phyloP scores from a whole-genome alignment of 768 basidiomycete genomes.

The Kwoniella europaea region DNA sequence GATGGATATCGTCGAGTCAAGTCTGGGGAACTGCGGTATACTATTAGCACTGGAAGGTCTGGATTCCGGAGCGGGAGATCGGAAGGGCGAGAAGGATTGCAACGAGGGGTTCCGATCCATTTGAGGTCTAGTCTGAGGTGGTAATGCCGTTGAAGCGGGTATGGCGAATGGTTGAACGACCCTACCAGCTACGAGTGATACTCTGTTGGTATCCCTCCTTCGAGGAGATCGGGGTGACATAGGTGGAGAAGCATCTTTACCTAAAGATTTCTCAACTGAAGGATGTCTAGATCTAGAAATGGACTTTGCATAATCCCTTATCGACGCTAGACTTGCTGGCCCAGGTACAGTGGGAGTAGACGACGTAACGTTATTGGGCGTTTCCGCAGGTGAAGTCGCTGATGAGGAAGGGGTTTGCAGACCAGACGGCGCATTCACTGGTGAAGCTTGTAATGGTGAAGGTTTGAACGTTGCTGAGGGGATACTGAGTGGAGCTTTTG shows the following conservation, averaged over 20 bases:
- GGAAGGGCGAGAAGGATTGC: constrained; percentile 55
- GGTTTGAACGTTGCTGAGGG: constrained; percentile 45
- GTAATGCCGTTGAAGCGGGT: constrained; percentile 49
- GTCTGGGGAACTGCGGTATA: constrained; percentile 32
- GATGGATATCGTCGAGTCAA: constrained; percentile 51
- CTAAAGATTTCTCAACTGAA: constrained; percentile 18
- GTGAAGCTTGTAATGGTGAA: constrained; percentile 44
- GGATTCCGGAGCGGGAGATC: constrained; percentile 30
- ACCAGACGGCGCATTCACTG: constrained; percentile 22
- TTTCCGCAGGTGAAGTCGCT: constrained; percentile 25
- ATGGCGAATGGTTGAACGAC: constrained; percentile 54
- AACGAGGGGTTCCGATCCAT: constrained; percentile 41
- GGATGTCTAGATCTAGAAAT: constrained; percentile 29
- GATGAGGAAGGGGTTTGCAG: constrained; percentile 22
- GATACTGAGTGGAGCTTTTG: constrained; percentile 7
- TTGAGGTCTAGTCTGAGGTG: constrained; percentile 28
- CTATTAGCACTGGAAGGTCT: constrained; percentile 13
- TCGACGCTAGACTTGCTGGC: constrained; percentile 34
- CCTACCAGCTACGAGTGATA: constrained; percentile 54
- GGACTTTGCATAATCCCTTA: constrained; percentile 42
- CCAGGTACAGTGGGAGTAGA: constrained; percentile 18
- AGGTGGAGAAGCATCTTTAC: constrained; percentile 32
- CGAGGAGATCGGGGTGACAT: constrained; percentile 45
- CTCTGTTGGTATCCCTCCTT: constrained; percentile 42
- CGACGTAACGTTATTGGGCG: constrained; percentile 11